A percentile compares a stretch with the other conserved stretches of the same genome.
Evolutionary conservation across 2,329 filamentous ascomycete genomes (phyloP).

Genomic region (Fusarium odoratissimum): DNA sequence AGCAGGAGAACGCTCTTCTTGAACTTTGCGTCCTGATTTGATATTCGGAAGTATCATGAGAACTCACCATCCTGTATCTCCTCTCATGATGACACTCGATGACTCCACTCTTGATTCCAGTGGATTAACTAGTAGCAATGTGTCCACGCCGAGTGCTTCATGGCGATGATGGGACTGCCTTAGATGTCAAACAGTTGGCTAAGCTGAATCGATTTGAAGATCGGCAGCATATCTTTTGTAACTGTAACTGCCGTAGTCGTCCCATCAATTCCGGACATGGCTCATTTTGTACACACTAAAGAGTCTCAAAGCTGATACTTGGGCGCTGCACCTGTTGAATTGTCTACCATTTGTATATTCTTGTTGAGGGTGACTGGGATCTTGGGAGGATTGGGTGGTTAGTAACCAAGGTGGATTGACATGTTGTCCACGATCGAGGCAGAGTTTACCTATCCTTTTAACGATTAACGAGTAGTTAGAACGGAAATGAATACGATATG

Average conservation of each 20-base stretch:
- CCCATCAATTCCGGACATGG: background rate
- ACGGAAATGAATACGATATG: rapidly evolving
- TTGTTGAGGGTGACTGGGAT: background rate
- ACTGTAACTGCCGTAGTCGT: background rate
- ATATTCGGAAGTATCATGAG: background rate
- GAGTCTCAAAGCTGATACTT: background rate
- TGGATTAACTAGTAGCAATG: too few relatives aligned
- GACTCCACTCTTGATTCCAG: background rate
- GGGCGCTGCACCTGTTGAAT: too few relatives aligned
- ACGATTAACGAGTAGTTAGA: background rate
- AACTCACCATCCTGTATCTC: background rate
- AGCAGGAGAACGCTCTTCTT: background rate
- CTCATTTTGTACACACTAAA: background rate
- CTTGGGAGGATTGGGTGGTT: background rate
- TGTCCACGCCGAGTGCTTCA: too few relatives aligned
- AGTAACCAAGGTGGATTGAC: background rate
- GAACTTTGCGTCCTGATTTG: background rate
- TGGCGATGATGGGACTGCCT: too few relatives aligned
- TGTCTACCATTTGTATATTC: too few relatives aligned
- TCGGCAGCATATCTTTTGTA: background rate
- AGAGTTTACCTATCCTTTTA: background rate
- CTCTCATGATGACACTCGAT: background rate
- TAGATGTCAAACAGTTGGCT: background rate
- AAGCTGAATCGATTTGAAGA: background rate
- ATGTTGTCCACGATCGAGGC: background rate